A percentile compares a stretch with the other conserved stretches of the same genome.
phyloP scores from a whole-genome alignment of 371 early-diverging fungal genomes.

The Mucor piriformis region DNA sequence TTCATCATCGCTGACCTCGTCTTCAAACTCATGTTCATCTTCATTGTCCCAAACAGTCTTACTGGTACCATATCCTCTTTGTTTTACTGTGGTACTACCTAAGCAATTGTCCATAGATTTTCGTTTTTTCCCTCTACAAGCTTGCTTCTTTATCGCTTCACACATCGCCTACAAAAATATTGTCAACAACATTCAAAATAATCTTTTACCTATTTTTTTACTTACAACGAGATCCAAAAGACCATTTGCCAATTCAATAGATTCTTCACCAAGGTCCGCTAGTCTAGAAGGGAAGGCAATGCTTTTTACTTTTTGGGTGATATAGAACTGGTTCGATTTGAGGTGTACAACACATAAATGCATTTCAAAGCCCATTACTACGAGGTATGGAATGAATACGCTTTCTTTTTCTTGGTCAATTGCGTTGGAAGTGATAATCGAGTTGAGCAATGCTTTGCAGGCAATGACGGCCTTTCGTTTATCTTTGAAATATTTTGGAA shows the following conservation, averaged over 20 bases:
- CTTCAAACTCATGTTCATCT: slow-evolving; percentile 13
- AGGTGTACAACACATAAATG: slow-evolving; percentile 12
- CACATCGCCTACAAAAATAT: slow-evolving; percentile 14
- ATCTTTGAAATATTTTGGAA: slow-evolving; percentile 17
- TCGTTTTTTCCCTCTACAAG: slow-evolving; percentile 22
- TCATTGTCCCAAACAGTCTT: slow-evolving; percentile 20
- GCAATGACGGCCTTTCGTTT: slow-evolving; percentile 20
- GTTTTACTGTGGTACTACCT: slow-evolving; percentile 6
- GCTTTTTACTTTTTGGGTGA: slow-evolving; percentile 12
- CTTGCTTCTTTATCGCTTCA: slow-evolving; percentile 17
- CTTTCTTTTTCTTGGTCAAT: slow-evolving; percentile 13
- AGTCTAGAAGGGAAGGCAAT: slow-evolving; percentile 5
- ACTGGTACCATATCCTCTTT: slow-evolving; percentile 14
- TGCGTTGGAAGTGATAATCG: slow-evolving; percentile 7
- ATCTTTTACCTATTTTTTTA: slow-evolving; percentile 10
- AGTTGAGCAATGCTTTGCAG: slow-evolving; percentile 19
- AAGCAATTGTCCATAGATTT: slow-evolving; percentile 14
- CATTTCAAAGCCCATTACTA: slow-evolving; percentile 22
- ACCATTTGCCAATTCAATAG: slow-evolving; percentile 15
- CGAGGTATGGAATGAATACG: slow-evolving; percentile 13
- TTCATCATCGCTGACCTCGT: slow-evolving; percentile 8
- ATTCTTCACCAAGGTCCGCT: slow-evolving; percentile 6
- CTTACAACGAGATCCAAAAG: slow-evolving; percentile 23
- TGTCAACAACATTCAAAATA: slow-evolving; percentile 16
- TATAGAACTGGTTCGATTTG: slow-evolving; percentile 4